Conservation (phyloP, 2,329 filamentous ascomycete genomes). For the Domatiomyces catenatus region DNA sequence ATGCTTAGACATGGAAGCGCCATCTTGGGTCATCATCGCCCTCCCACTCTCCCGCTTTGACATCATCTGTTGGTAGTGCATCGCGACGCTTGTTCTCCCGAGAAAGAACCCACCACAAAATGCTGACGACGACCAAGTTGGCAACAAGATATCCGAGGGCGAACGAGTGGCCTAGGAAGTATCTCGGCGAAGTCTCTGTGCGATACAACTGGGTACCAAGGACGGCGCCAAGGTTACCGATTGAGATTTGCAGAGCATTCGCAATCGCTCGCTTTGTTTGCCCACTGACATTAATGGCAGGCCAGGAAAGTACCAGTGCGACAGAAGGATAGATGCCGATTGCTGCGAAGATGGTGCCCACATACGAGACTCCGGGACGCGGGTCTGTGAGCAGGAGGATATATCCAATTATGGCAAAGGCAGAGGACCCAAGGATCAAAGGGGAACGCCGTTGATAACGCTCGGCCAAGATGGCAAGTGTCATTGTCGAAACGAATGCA, state of each 20-base stretch:
- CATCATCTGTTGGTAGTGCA: conserved; percentile 13
- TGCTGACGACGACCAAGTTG: conserved; percentile 39
- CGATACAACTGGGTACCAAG: conserved; percentile 57
- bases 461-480: conserved; percentile 46
- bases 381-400: conserved; percentile 42
- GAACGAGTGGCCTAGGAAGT: conserved; percentile 50
- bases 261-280: conserved; percentile 55
- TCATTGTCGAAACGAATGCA: conserved; percentile 44
- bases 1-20: conserved; percentile 8
- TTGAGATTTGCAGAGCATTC: conserved; percentile 56
- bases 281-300: conserved; percentile 55
- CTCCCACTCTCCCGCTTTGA: conserved; percentile 16
- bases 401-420: conserved; percentile 47
- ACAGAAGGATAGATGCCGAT: conserved; percentile 51
- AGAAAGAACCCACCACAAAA: conserved; percentile 40
- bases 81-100: conserved; percentile 37
- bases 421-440: conserved; percentile 45
- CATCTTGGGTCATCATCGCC: conserved; percentile 20
- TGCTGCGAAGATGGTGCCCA: conserved; percentile 47
- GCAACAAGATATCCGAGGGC: conserved; percentile 48
- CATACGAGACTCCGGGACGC: conserved; percentile 43
- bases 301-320: conserved; percentile 47
- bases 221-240: conserved; percentile 45
- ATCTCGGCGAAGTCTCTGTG: conserved; percentile 44
- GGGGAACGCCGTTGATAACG: conserved; percentile 41